Percentiles rank a stretch among this genome's conserved stretches.
phyloP scores from a whole-genome alignment of 225 moss, liverwort and hornwort species.

The Thuidium tamariscinum region DNA sequence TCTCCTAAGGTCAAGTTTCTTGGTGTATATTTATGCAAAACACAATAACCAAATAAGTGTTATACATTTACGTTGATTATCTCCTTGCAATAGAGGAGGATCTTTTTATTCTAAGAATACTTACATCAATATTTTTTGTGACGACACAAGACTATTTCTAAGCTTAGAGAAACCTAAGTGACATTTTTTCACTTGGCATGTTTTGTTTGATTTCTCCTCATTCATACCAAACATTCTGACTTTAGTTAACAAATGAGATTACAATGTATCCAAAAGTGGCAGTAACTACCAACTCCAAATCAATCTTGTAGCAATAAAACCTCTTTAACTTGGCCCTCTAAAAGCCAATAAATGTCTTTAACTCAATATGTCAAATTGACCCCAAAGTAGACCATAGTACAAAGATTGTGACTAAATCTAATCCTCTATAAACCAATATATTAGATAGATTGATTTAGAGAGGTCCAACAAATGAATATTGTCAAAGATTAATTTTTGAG shows the following conservation, averaged over 20 bases:
- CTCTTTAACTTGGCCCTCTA: no score
- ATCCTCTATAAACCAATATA: no score
- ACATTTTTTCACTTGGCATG: background rate
- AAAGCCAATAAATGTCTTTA: no score
- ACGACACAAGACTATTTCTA: background rate
- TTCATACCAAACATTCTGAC: background rate
- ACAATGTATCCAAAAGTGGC: no score
- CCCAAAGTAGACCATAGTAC: no score
- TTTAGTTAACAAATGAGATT: accelerated
- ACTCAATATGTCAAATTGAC: no score
- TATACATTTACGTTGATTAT: background rate
- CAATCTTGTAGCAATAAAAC: no score
- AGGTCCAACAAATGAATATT: background rate
- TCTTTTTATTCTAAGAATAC: background rate
- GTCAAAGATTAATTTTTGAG: background rate
- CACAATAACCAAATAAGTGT: background rate
- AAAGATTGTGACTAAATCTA: no score
- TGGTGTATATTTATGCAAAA: no score
- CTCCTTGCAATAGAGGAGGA: accelerated
- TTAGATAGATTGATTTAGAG: no score
- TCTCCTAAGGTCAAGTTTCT: accelerated
- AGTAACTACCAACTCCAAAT: no score
- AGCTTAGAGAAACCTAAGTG: accelerated
- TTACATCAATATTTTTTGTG: background rate
- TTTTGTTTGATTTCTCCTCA: accelerated